Evolutionary conservation across 805 yeast genomes (phyloP).

Genomic region (Candida palmyrensis): DNA sequence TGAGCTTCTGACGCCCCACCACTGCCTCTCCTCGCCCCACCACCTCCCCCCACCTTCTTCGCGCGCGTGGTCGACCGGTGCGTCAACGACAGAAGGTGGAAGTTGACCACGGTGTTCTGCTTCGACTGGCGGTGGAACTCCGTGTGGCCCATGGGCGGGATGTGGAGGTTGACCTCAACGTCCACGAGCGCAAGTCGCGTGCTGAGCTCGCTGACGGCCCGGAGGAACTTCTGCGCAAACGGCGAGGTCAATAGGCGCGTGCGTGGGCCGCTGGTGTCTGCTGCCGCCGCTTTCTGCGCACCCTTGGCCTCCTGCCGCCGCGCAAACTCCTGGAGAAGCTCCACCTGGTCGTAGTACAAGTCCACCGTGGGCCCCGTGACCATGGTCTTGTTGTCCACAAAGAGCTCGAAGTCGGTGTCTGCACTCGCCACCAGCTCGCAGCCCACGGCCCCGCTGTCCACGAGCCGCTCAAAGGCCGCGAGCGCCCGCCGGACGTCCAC

Average conservation of each 20-base stretch:
- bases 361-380: slow-evolving; percentile 32
- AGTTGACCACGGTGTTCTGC: slow-evolving; percentile 21
- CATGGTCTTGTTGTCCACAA: slow-evolving; percentile 10
- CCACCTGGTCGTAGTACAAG: slow-evolving; percentile 34
- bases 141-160: slow-evolving; percentile 19
- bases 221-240: slow-evolving; percentile 1
- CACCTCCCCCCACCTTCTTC: neutral
- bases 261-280: too few species aligned
- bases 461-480: slow-evolving; percentile 1
- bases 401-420: neutral
- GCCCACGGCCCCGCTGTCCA: too few species aligned
- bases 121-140: slow-evolving; percentile 20
- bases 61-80: slow-evolving; percentile 12
- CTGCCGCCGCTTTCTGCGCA: too few species aligned
- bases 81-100: slow-evolving; percentile 17
- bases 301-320: neutral
- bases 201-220: slow-evolving; percentile 14
- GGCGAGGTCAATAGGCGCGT: too few species aligned
- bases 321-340: too few species aligned
- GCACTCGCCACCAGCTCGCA: neutral
- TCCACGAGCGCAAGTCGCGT: slow-evolving; percentile 27
- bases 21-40: neutral
- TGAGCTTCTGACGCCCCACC: too few species aligned
- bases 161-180: slow-evolving; percentile 21
- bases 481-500: slow-evolving; percentile 1